phyloP scores from a whole-genome alignment of 2,329 filamentous ascomycete genomes.

The Immersiporthe knoxdaviesiana region DNA sequence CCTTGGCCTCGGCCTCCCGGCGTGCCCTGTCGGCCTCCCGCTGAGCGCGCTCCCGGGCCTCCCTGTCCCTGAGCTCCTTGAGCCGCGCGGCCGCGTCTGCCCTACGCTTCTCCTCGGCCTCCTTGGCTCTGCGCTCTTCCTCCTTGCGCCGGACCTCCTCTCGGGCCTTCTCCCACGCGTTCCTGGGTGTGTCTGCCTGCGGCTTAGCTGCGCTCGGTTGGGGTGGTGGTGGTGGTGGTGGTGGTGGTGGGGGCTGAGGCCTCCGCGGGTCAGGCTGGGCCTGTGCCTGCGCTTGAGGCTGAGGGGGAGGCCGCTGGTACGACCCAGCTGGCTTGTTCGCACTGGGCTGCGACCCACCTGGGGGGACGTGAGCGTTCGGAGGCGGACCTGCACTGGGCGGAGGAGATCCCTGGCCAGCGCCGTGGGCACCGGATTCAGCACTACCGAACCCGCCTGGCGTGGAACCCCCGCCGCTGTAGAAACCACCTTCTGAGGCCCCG shows the following conservation, averaged over 20 bases:
- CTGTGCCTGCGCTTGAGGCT: slow-evolving; percentile 24
- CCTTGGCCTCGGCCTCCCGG: slow-evolving; percentile 40
- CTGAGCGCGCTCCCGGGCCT: slow-evolving; percentile 49
- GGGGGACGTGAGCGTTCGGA: slow-evolving; percentile 31
- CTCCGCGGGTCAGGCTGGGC: slow-evolving; percentile 27
- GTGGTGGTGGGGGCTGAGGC: slow-evolving; percentile 28
- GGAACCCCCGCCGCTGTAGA: slow-evolving; percentile 29
- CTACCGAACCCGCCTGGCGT: slow-evolving; percentile 29
- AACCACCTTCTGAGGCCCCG: slow-evolving; percentile 29
- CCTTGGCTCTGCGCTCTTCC: slow-evolving; percentile 64
- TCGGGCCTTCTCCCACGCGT: slow-evolving; percentile 69
- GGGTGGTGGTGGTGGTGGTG: slow-evolving; percentile 26
- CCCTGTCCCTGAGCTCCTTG: slow-evolving; percentile 60
- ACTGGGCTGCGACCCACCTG: slow-evolving; percentile 30
- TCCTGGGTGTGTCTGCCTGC: slow-evolving; percentile 45
- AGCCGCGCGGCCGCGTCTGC: slow-evolving; percentile 58
- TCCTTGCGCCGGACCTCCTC: slow-evolving; percentile 68
- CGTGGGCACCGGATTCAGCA: slow-evolving; percentile 27
- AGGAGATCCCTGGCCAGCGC: slow-evolving; percentile 38
- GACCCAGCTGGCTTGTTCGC: slow-evolving; percentile 35
- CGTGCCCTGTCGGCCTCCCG: slow-evolving; percentile 36
- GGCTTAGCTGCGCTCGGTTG: slow-evolving; percentile 33
- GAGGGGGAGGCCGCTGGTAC: slow-evolving; percentile 33
- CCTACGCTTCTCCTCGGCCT: slow-evolving; percentile 63
- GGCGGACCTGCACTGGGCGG: slow-evolving; percentile 41